Base-by-base conservation (phyloP, 2,329 filamentous ascomycete genomes). In the Pezicula radicicola region DNA sequence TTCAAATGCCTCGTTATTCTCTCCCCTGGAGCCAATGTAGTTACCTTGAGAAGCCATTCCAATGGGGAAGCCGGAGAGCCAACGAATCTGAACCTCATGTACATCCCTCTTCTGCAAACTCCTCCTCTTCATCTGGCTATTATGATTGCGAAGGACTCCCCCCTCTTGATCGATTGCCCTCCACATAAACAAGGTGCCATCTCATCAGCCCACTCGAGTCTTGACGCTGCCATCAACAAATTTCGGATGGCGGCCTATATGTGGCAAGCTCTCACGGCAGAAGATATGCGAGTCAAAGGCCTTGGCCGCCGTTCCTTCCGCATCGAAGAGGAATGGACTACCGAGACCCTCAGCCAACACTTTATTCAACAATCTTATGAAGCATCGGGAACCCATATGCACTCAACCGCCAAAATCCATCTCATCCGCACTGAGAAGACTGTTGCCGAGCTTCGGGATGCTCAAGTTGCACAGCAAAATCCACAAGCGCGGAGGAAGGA, bases 251-350 rank as follows among this genome's bases (percentile, higher is more conserved):
- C 85, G 18, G 87, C 85, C 21, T 89, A 89, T 66, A 76, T 90
- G 51, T 89, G 87, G 86, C 87, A 91, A 65, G 85, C 87, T 19
- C 86, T 88, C 52, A 89, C 85, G 1, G 86, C 85, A 19, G 87
- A 90, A 63, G 86, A 90, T 61, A 86, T 90, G 81, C 84, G 83
- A 56, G 75, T 80, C 46, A 81, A 87, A 60, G 81, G 82, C 25
- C 84, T 90, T 56, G 85, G 84, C 9, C 76, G 87, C 45, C 78
- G 87, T 48, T 86, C 83, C 57, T 90, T 89, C 69, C 78, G 87
- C 36, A 81, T 88, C 46, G 87, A 90, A 62, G 87, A 91, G 63
- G 83, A 88, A 62, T 90, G 86, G 85, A 79, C 83, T 61, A 76
- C 76, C 1, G 85, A 87, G 15, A 87, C 83, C 2, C 70, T 88